Base-by-base conservation (phyloP, 305 asterid species). In the Rubia balearica region DNA sequence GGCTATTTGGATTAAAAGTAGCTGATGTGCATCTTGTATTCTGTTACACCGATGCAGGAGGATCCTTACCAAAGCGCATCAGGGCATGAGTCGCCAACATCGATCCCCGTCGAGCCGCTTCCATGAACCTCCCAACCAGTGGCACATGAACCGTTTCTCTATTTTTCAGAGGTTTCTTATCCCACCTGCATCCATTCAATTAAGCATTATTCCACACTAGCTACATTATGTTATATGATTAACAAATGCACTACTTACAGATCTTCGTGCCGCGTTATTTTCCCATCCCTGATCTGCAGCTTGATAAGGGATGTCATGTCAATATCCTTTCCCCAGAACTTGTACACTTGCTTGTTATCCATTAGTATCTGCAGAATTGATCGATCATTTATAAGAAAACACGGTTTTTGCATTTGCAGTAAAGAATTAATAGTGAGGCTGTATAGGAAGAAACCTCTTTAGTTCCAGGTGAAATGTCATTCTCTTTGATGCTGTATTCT, bases 51-150 rank as follows among this genome's bases (percentile, higher is more conserved):
- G 53, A 19, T 42, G 75, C 81, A 45, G 68, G 30, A 42, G 90
- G 96, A 74, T 89, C 96, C 81, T 89, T 91, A n/a, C 96, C 98
- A 60, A 84, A 91, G 71, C 94, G 74, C 96, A 89, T 88, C 53
- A 88, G 70, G 73, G 85, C 92, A 83, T 89, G 96, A 78, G 92
- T 85, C 12, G 84, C 85, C 42, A 85, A 30, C 96, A 89, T 89
- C 8, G 96, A 84, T 0, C 82, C 92, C 69, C 94, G 76, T 48
- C 85, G 81, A 40, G 83, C 73, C 22, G 72, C 78, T 84, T 87
- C 94, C 1, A 65, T 63, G 68, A 86, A 5, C 40, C 87, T 87
- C 33, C 96, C 94, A 48, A 84, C 68, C 43, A 89, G 73, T 5
- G 98, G 98, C 46, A 70, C 22, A 43, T 71, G 79, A 5, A 86